These are phyloP conservation scores for Vigna trinervia DNA, from an alignment of 306 rosid species.

Conservation along the genomic window DNA sequence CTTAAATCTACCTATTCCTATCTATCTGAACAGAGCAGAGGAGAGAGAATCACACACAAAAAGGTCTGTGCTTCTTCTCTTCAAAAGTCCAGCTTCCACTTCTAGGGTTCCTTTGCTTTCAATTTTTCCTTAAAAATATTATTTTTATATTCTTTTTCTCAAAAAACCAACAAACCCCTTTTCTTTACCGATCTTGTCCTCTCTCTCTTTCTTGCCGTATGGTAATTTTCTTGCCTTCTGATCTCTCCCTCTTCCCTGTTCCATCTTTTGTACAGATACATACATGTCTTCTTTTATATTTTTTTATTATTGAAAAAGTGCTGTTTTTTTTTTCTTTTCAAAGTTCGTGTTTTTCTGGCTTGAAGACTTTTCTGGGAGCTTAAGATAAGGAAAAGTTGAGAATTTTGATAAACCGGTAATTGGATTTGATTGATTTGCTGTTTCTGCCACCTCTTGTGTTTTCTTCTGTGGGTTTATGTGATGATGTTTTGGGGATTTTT, in stretches of 20 bases:
- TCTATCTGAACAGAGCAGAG: constrained; percentile 47
- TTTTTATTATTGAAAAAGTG: constrained; percentile 6
- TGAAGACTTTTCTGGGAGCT: constrained; percentile 43
- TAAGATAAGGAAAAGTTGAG: constrained; percentile 40
- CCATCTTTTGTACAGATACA: constrained; percentile 14
- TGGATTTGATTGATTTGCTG: constrained; percentile 42
- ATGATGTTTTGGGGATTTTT: constrained; percentile 25
- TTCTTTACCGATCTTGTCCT: constrained; percentile 56
- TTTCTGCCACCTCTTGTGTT: constrained; percentile 16
- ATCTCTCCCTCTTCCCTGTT: constrained; percentile 33
- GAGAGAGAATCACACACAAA: constrained; percentile 37
- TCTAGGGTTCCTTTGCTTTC: constrained; percentile 49
- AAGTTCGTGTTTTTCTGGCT: constrained; percentile 41
- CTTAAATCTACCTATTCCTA: constrained; percentile 54
- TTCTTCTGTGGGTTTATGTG: constrained; percentile 25
- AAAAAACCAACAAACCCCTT: constrained; percentile 42
- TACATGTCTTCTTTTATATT: constrained; percentile 12
- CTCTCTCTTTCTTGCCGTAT: constrained; percentile 43
- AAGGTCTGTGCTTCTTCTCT: constrained; percentile 41
- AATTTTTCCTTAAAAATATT: constrained; percentile 20
- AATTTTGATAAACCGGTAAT: constrained; percentile 34
- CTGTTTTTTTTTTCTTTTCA: not conserved
- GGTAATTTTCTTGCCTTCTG: constrained; percentile 53
- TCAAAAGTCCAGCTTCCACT: constrained; percentile 47
- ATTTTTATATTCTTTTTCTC: constrained; percentile 28